Evolutionary conservation across 169 alveolate genomes (phyloP).

Genomic region (Blepharisma undulans): DNA sequence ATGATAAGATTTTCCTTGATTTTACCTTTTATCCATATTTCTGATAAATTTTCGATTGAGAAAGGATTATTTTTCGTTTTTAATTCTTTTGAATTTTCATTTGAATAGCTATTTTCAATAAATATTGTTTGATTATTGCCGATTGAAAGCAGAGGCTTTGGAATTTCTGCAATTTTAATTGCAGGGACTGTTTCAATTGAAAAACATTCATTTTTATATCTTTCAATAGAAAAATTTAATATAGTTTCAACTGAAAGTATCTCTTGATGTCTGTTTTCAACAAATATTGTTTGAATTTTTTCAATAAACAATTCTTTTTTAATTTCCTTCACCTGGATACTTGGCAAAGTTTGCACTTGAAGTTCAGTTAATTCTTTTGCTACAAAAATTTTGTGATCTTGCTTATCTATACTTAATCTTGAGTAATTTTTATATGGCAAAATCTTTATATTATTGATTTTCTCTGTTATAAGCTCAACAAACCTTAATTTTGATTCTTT

Average conservation of each 20-base stretch:
- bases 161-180: neutral
- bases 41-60: neutral
- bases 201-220: too few species aligned
- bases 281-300: neutral
- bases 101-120: neutral
- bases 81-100: neutral
- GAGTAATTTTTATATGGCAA: neutral
- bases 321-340: neutral
- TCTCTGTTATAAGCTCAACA: neutral
- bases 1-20: neutral
- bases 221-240: neutral
- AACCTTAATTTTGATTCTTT: neutral
- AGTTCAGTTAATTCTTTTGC: neutral
- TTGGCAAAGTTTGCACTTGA: neutral
- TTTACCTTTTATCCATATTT: neutral
- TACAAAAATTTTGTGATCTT: neutral
- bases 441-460: neutral
- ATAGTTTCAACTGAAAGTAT: neutral
- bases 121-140: neutral
- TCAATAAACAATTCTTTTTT: neutral
- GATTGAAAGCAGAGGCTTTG: neutral
- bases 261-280: neutral
- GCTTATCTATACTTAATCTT: neutral
- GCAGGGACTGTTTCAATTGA: neutral
- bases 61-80: neutral